These are phyloP conservation scores for Carallia brachiata DNA, from an alignment of 345 rosid genomes.

Conservation along the genomic window DNA sequence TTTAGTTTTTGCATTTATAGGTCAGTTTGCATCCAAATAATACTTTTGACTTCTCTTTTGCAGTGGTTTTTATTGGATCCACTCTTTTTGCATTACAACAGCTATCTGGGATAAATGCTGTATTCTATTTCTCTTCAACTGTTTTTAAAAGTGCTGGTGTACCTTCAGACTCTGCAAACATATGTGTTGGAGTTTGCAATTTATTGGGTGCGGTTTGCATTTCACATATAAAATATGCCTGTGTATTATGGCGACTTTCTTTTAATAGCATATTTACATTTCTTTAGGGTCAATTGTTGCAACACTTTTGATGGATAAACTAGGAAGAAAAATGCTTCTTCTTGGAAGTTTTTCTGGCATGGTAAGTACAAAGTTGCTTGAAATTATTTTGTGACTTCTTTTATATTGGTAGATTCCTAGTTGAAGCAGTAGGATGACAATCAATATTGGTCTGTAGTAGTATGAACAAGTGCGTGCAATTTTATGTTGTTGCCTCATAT, in stretches of 20 bases:
- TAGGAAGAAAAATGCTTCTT: constrained; percentile 84
- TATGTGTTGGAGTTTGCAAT: constrained; percentile 77
- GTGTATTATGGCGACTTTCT: constrained; percentile 13
- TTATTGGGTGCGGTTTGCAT: constrained; percentile 53
- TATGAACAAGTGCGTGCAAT: neutral
- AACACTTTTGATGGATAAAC: constrained; percentile 83
- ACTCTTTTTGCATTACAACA: constrained; percentile 94
- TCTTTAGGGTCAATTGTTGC: constrained; percentile 71
- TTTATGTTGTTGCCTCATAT: neutral
- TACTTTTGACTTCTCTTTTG: constrained; percentile 44
- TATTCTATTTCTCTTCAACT: constrained; percentile 92
- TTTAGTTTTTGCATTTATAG: constrained; percentile 16
- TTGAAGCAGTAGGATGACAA: too few relatives aligned
- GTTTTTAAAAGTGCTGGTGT: constrained; percentile 89
- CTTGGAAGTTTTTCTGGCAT: constrained; percentile 88
- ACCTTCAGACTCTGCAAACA: constrained; percentile 82
- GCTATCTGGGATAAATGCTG: constrained; percentile 93
- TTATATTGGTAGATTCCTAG: too few relatives aligned
- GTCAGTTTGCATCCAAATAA: constrained; percentile 26
- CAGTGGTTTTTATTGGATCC: constrained; percentile 97
- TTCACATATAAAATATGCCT: constrained; percentile 9
- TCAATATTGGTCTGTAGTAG: too few relatives aligned
- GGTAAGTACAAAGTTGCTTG: constrained; percentile 41
- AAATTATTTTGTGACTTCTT: neutral
- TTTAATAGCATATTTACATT: constrained; percentile 17